Evolutionary conservation across 441 rosid species (phyloP).

Genomic region (Kokia cookei): DNA sequence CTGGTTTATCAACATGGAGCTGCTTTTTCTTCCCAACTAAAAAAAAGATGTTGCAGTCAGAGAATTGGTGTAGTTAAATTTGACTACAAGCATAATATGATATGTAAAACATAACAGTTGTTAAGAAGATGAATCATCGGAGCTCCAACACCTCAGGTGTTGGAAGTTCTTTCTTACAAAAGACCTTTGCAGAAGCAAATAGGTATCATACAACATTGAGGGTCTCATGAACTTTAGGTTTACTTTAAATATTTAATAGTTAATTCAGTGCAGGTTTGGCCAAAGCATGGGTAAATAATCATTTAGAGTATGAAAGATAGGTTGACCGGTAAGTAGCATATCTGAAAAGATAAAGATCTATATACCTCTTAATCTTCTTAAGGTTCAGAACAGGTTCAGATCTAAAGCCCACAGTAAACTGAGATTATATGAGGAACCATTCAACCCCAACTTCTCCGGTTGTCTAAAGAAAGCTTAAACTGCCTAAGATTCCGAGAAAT

Average conservation of each 20-base stretch:
- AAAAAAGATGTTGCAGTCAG: background rate
- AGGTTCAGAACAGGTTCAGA: background rate
- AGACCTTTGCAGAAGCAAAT: background rate
- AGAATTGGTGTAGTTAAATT: background rate
- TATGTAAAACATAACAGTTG: background rate
- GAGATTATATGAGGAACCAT: background rate
- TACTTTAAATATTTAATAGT: too few species aligned
- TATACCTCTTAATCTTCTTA: background rate
- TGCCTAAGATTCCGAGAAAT: background rate
- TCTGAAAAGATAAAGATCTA: background rate
- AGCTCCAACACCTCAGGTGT: background rate
- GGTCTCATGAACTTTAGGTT: background rate
- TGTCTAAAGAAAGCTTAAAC: background rate
- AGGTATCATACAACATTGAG: background rate
- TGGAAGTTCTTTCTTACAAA: background rate
- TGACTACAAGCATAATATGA: background rate
- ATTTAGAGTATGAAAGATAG: background rate
- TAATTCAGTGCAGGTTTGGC: too few species aligned
- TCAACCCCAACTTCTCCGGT: background rate
- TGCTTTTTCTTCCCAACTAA: conserved; percentile 86
- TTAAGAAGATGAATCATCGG: background rate
- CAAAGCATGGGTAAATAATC: too few species aligned
- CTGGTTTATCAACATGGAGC: conserved; percentile 62
- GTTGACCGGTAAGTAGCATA: background rate
- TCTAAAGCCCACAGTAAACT: background rate